phyloP scores from a whole-genome alignment of 176 grass and related monocot genomes.

The Aegilops longissima region DNA sequence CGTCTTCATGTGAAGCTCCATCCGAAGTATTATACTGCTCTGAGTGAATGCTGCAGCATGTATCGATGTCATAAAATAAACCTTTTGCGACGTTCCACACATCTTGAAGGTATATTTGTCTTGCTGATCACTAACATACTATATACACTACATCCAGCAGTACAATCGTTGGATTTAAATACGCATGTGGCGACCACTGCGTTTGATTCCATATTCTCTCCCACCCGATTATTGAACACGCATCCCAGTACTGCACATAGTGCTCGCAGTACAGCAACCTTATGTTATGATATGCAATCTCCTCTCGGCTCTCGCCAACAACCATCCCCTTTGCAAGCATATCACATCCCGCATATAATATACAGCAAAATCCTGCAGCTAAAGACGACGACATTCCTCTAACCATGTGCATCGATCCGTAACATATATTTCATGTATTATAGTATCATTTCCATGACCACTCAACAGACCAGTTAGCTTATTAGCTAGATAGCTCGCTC shows the following conservation, averaged over 20 bases:
- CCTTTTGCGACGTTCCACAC: not conserved
- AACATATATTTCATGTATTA: not conserved
- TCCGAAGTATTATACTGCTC: not conserved
- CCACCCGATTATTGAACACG: conserved; percentile 12
- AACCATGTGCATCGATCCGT: conserved; percentile 35
- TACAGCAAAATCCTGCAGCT: conserved; percentile 29
- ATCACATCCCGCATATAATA: not conserved
- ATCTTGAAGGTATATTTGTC: conserved; percentile 25
- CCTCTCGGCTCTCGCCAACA: not conserved
- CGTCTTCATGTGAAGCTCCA: not conserved
- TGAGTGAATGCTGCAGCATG: not conserved
- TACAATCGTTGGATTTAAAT: conserved; percentile 24
- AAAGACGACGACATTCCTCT: conserved; percentile 41
- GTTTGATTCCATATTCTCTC: conserved; percentile 54
- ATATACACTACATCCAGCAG: not conserved
- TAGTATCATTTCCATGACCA: conserved; percentile 24
- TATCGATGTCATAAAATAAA: not conserved
- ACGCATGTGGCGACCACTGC: not conserved
- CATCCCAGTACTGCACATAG: conserved; percentile 15
- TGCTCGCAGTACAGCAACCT: conserved; percentile 2
- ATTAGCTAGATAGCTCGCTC: conserved; percentile 26
- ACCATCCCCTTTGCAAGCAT: conserved; percentile 5
- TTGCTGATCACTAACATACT: conserved; percentile 11
- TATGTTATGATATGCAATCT: not conserved
- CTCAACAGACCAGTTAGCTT: conserved; percentile 24